Evolutionary conservation across 306 rosid genomes (phyloP).

Genomic region (Trifolium repens): DNA sequence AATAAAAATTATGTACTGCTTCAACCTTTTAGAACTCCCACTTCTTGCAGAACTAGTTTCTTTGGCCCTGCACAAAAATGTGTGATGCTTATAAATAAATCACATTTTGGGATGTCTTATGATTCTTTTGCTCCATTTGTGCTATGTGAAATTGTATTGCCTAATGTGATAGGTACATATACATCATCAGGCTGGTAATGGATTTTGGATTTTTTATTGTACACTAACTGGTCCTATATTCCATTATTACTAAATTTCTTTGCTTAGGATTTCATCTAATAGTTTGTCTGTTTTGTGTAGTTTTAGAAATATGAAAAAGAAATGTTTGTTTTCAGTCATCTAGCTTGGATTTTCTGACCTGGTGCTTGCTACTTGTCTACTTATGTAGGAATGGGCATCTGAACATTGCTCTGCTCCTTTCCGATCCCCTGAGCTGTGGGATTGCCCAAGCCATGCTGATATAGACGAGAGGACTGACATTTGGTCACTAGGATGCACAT

Average conservation of each 20-base stretch:
- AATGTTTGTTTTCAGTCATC: slow-evolving; percentile 35
- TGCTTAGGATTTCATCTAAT: slow-evolving; percentile 2
- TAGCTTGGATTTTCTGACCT: no score
- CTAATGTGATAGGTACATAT: slow-evolving; percentile 19
- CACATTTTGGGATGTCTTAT: slow-evolving; percentile 8
- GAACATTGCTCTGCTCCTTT: slow-evolving; percentile 97
- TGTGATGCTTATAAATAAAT: background rate
- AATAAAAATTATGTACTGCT: background rate
- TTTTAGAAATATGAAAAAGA: slow-evolving; percentile 35
- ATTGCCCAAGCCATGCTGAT: slow-evolving; percentile 86
- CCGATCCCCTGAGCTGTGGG: slow-evolving; percentile 99
- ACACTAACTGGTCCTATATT: background rate
- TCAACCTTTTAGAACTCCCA: slow-evolving; percentile 23
- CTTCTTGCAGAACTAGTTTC: slow-evolving; percentile 13
- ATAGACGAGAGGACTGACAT: slow-evolving; percentile 96
- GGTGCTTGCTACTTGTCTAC: no score
- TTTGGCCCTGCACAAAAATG: background rate
- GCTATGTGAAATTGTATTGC: slow-evolving; percentile 23
- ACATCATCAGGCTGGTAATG: slow-evolving; percentile 15
- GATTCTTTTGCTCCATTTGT: slow-evolving; percentile 31
- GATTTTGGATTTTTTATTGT: background rate
- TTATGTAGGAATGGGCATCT: slow-evolving; percentile 94
- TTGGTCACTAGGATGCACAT: slow-evolving; percentile 98
- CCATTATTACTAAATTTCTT: slow-evolving; percentile 29
- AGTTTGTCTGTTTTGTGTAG: slow-evolving; percentile 17